Evolutionary conservation across 2,329 filamentous ascomycete genomes (phyloP), one percentile per base, ranked within the genome.

Genomic region (Zasmidium cellare): DNA sequence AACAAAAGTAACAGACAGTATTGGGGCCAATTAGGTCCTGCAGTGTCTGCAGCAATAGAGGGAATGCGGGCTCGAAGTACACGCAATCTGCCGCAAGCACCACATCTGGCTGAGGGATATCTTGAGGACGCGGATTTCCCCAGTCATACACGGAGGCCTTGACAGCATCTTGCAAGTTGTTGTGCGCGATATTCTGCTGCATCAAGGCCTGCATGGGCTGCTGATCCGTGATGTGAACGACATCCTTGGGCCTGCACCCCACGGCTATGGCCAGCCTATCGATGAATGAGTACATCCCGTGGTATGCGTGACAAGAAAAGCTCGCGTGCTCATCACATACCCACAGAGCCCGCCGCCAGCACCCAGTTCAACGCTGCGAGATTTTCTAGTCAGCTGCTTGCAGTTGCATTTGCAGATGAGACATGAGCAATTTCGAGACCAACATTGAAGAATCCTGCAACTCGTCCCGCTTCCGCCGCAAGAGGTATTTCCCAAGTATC

Each of bases 61-160:
- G 92, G 71, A 97, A 97, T 1, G 94, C 91, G 2, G 93, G 92
- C 75, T 97, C 94, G 74, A 96, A 96, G 79, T 97, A 99, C 50
- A 96, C 92, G 76, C 93, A 97, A 74, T 97, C 94, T 44, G 92
- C 93, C 2, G 94, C 94, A n/a, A 97, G 82, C 56, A 99, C 87
- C 55, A 96, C 80, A 68, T 92, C 86, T 41, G 67, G 62, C 61
- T 84, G 83, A 65, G 80, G 79, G 51, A 79, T 61, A 56, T 66
- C 53, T 57, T 74, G 55, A 59, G 76, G 72, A 28, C 72, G 69
- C 16, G 77, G 68, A 28, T 75, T 69, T 18, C 81, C 82, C 93
- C 93, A 97, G 73, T 97, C 90, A 65, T 97, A 82, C 23, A 96
- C 79, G 55, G 84, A 78, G 16, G 91, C 84, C 63, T 81, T 79